phyloP scores from a whole-genome alignment of 352 stramenopile genomes.

The Phytophthora europaea region DNA sequence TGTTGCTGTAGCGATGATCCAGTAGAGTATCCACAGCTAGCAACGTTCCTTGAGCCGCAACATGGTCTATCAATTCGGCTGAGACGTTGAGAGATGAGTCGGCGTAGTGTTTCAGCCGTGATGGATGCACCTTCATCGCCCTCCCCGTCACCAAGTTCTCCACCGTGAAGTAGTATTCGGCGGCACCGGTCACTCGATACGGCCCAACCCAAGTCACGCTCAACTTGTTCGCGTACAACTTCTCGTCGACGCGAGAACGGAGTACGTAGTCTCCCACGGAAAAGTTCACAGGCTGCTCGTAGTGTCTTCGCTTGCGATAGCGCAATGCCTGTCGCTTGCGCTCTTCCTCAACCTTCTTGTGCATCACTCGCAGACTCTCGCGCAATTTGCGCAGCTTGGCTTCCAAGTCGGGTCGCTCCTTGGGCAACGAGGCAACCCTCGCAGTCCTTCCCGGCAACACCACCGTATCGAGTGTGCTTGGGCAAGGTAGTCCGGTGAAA shows the following conservation, averaged over 20 bases:
- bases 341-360: constrained; percentile 18
- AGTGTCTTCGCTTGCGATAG: constrained; percentile 3
- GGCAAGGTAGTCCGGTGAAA: constrained; percentile 12
- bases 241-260: background rate
- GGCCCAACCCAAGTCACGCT: constrained; percentile 42
- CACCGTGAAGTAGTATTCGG: constrained; percentile 31
- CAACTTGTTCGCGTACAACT: constrained; percentile 36
- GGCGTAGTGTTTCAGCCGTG: constrained; percentile 11
- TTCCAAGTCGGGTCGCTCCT: background rate
- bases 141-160: constrained; percentile 22
- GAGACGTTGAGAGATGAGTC: background rate
- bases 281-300: constrained; percentile 22
- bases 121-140: constrained; percentile 9
- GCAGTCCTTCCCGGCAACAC: constrained; percentile 13
- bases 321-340: constrained; percentile 6
- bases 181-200: constrained; percentile 27
- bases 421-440: background rate
- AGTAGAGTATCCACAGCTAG: too few species aligned
- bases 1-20: too few species aligned
- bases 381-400: background rate
- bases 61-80: constrained; percentile 8
- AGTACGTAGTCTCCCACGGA: constrained; percentile 40
- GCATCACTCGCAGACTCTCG: constrained; percentile 10
- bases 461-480: constrained; percentile 1
- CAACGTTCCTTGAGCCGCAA: too few species aligned